Base-by-base conservation (phyloP, 345 rosid genomes). In the Rhodomyrtus tomentosa region DNA sequence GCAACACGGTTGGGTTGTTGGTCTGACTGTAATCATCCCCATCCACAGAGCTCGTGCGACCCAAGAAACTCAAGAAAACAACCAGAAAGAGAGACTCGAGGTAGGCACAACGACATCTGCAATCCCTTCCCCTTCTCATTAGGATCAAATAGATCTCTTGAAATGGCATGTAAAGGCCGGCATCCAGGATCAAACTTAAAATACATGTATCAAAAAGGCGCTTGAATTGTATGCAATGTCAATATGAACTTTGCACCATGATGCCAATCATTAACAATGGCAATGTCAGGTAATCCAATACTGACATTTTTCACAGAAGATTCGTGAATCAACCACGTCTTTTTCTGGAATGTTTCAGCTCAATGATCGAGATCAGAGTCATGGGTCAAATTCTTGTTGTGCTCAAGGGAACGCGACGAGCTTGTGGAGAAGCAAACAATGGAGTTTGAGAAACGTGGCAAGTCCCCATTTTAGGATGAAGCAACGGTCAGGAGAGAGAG, bases 1-100 rank as follows among this genome's bases (percentile, higher is more conserved):
- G 84, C 87, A 85, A 42, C 80, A n/a, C 29, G 73, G 86, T 42
- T 50, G 81, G 80, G 80, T 62, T 74, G 50, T 25, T 54, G n/a
- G 82, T 76, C 82, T 27, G 50, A 22, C 82, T 55, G 76, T 20
- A 52, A 49, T 79, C 82, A 54, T 79, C 86, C 20, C 55, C 82
- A 55, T 80, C 83, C 74, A 29, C 55, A 20, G n/a, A 49, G 32
- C 52, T 40, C 58, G 62, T 48, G 24, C 62, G 74, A 22, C 53
- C 2, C 53, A 83, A 54, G 84, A 14, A 29, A 29, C 21, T 50
- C 68, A 54, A 81, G 55, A 79, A 85, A 55, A 81, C 40, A 52
- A 55, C 83, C 45, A 80, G 82, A 80, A 80, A 80, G 53, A 50
- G 79, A 68, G 45, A 68, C 79, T 18, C 79, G 0, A 36, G 25